Base-by-base conservation (phyloP, 1,139 yeast genomes). In the Scheffersomyces parashehatae region DNA sequence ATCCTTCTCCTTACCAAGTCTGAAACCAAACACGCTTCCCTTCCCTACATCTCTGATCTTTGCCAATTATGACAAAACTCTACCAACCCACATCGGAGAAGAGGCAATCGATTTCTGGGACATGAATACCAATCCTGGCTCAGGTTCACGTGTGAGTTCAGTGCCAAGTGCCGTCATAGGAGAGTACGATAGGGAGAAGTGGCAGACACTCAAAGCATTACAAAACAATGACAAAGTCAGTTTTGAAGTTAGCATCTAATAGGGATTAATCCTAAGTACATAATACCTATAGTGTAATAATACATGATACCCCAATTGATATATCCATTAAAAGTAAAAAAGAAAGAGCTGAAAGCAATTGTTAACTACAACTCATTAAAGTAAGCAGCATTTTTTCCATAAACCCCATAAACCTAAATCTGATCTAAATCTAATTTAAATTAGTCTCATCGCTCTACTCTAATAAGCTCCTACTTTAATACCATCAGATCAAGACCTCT, bases 161-260 rank as follows among this genome's bases (percentile, higher is more conserved):
- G 68, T 78, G 35, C 87, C 86, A 0, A 73, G 83, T 45, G 82
- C 76, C 10, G 82, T 79, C 2, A 73, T 82, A 42, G 86, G 87
- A 0, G 81, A 81, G 54, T 82, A 82, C 54, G 88, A 82, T 54
- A 65, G 75, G 51, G 88, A 82, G 57, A 82, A 82, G 57, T 82
- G 87, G 87, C 64, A 75, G 44, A 77, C 80, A 0, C 64, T 81
- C 47, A 73, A 75, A 52, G 65, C 60, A 28, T 51, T 65, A 35
- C 54, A 56, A 35, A 48, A 51, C 28, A 48, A 50, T 29, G 52
- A 50, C 14, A 44, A 41, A n/a, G 13, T 39, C 11, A 32, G 16
- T 4, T 35, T 36, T 36, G 37, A 38, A 11, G 35, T 31, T 20
- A 31, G 35, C 35, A 31, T 31, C 14, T 31, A 31, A 31, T 10